Conservation (phyloP, 208 protist species). For the Crithidia fasciculata region DNA sequence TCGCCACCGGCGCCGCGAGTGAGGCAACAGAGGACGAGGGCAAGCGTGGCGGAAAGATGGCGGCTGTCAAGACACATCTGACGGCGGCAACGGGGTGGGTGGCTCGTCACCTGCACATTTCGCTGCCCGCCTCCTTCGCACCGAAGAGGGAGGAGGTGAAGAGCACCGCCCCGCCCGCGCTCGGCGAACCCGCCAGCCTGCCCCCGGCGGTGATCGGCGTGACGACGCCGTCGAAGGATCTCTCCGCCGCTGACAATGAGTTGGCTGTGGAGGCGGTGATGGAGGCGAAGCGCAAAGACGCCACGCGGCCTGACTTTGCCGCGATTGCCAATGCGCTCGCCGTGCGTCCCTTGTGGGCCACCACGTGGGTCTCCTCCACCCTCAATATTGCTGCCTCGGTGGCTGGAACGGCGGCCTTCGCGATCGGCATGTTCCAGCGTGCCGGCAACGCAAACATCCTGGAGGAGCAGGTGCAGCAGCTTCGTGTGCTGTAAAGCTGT, state of each 20-base stretch:
- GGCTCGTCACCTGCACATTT: constrained; percentile 5
- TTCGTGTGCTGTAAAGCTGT: constrained; percentile 20
- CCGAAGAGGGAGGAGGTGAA: neutral
- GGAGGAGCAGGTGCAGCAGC: constrained; percentile 54
- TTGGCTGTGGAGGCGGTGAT: neutral
- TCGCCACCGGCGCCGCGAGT: constrained; percentile 17
- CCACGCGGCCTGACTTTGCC: constrained; percentile 31
- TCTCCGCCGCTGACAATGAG: neutral
- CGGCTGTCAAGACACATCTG: constrained; percentile 8
- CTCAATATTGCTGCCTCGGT: constrained; percentile 43
- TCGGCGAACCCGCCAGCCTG: no score
- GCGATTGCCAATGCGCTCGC: constrained; percentile 38
- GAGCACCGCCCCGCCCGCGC: neutral
- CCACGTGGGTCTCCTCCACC: constrained; percentile 25
- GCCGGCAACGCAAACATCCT: constrained; percentile 71
- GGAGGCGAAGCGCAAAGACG: neutral
- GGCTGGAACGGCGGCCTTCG: constrained; percentile 40
- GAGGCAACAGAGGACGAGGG: neutral
- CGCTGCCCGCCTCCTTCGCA: neutral
- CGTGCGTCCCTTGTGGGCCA: constrained; percentile 37
- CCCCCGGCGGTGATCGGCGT: neutral
- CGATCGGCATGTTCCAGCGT: constrained; percentile 75
- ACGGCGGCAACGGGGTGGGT: constrained; percentile 12
- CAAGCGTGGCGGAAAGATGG: neutral
- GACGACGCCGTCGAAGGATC: neutral